These are phyloP conservation scores for Aureococcus anophagefferens DNA, from an alignment of 108 stramenopile species.

Conservation along the genomic window DNA sequence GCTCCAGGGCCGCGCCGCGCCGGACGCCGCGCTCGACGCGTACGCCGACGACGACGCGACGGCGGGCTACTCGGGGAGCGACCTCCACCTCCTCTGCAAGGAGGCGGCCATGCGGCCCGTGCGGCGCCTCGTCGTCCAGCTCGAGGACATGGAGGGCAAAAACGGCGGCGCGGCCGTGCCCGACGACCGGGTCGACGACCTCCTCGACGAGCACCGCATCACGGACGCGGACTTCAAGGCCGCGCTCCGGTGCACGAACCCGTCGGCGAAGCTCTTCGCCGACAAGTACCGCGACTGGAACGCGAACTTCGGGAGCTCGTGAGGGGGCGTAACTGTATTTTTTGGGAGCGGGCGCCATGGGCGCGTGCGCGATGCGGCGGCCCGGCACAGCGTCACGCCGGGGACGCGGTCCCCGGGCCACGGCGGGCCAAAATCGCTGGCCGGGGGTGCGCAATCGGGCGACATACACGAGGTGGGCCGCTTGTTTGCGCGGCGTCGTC, in stretches of 20 bases:
- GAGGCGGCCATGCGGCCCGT: conserved; percentile 63
- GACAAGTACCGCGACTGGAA: background rate
- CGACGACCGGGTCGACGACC: background rate
- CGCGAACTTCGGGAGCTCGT: background rate
- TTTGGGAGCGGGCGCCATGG: too few species aligned
- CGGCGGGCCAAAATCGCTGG: too few species aligned
- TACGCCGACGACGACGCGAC: conserved; percentile 19
- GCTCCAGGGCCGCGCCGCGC: conserved; percentile 2
- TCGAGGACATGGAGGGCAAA: conserved; percentile 3
- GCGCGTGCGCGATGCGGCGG: too few species aligned
- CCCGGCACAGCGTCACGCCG: too few species aligned
- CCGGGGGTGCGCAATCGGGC: too few species aligned
- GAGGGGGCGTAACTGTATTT: too few species aligned
- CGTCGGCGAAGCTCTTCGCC: background rate
- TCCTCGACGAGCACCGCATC: background rate
- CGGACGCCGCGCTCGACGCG: conserved; percentile 10
- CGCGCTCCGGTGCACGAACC: background rate
- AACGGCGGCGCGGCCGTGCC: background rate
- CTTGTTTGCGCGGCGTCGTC: too few species aligned
- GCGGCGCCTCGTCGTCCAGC: conserved; percentile 26
- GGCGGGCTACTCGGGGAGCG: conserved; percentile 47
- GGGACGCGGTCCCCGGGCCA: too few species aligned
- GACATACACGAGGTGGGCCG: too few species aligned
- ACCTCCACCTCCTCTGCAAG: conserved; percentile 51
- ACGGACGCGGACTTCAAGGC: background rate